Conservation (phyloP, 1,284 basidiomycete species). For the Cerioporus squamosus region DNA sequence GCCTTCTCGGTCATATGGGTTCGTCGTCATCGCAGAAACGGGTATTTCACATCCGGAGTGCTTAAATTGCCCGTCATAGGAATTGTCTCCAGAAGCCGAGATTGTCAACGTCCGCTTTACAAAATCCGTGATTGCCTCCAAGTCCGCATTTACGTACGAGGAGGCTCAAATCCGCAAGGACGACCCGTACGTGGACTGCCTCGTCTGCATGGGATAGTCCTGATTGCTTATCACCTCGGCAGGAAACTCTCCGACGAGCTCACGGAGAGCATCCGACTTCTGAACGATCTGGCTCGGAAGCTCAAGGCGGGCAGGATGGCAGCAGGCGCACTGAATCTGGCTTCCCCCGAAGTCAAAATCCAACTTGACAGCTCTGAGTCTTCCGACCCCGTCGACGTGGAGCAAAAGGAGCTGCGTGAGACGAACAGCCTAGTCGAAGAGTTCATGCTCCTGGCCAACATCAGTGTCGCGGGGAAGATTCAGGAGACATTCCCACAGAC, state of each 20-base stretch:
- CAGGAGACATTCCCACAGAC: conserved; percentile 96
- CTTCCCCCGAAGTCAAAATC: conserved; percentile 98
- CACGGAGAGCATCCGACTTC: conserved; percentile 88
- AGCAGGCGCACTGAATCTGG: conserved; percentile 95
- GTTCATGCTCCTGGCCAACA: conserved; percentile 98
- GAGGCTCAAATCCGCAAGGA: conserved; percentile 96
- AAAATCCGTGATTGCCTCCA: conserved; percentile 97
- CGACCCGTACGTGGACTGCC: conserved; percentile 65
- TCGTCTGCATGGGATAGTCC: not conserved
- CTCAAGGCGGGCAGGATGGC: conserved; percentile 89
- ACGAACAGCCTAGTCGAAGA: conserved; percentile 99
- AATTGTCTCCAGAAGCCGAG: conserved; percentile 84
- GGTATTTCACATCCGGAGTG: not conserved
- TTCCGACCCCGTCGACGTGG: conserved; percentile 95
- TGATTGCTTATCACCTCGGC: conserved; percentile 3
- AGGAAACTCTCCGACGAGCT: conserved; percentile 83
- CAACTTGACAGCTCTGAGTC: conserved; percentile 92
- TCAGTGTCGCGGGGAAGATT: conserved; percentile 91
- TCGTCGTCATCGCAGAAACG: conserved; percentile 32
- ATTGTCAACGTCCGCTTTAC: conserved; percentile 92
- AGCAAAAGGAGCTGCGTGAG: conserved; percentile 92
- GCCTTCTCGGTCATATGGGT: conserved; percentile 99
- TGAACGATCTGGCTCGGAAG: conserved; percentile 89
- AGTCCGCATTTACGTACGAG: conserved; percentile 97
- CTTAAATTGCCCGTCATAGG: conserved; percentile 48